phyloP scores from a whole-genome alignment of 2,329 filamentous ascomycete species.

The Chaetomiaceae sp. region DNA sequence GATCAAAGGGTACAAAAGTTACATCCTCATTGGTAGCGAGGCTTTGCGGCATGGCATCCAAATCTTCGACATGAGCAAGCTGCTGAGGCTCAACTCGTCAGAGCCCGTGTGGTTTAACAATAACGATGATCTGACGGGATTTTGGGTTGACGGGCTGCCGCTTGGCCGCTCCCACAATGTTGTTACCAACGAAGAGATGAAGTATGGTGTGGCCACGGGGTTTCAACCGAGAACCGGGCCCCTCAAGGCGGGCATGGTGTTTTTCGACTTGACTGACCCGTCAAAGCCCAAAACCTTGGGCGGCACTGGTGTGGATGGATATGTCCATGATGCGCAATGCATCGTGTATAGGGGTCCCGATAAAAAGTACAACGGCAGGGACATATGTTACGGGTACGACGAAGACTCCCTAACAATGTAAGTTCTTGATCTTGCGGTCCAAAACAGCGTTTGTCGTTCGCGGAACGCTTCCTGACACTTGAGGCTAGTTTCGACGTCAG shows the following conservation, averaged over 20 bases:
- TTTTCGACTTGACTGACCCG: conserved; percentile 54
- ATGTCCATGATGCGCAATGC: conserved; percentile 59
- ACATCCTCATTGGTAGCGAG: conserved; percentile 40
- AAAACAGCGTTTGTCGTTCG: not conserved
- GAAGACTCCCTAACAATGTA: conserved; percentile 47
- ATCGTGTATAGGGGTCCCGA: conserved; percentile 50
- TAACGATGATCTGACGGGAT: conserved; percentile 34
- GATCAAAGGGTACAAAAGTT: conserved; percentile 40
- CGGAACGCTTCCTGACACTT: not conserved
- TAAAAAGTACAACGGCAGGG: conserved; percentile 39
- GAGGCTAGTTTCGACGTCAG: conserved; percentile 43
- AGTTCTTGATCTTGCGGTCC: conserved; percentile 7
- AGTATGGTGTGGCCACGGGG: conserved; percentile 44
- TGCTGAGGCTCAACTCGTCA: conserved; percentile 41
- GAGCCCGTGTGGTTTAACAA: conserved; percentile 35
- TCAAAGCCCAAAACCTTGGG: conserved; percentile 49
- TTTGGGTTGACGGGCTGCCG: conserved; percentile 30
- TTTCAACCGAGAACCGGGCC: conserved; percentile 36
- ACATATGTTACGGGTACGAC: conserved; percentile 53
- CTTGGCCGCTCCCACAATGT: conserved; percentile 49
- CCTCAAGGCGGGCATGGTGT: conserved; percentile 45
- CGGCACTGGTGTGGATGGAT: conserved; percentile 51
- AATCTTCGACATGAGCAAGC: conserved; percentile 59
- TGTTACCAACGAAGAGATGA: conserved; percentile 46
- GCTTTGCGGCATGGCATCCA: conserved; percentile 53